phyloP scores from a whole-genome alignment of 1,284 basidiomycete species.

The Trametes hirsuta region DNA sequence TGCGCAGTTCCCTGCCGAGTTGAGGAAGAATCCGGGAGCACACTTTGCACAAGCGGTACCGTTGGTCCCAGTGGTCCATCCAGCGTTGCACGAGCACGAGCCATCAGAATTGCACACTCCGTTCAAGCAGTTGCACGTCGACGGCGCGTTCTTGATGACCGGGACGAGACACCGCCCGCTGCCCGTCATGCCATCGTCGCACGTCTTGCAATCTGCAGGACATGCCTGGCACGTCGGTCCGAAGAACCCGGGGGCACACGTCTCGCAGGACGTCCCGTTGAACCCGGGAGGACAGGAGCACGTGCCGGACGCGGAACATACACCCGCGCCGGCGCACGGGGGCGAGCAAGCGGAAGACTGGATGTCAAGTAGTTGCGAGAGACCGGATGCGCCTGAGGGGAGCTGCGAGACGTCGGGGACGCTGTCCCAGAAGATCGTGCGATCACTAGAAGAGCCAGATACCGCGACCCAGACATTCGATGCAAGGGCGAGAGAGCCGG shows the following conservation, averaged over 20 bases:
- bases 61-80: conserved; percentile 71
- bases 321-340: conserved; percentile 68
- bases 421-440: conserved; percentile 76
- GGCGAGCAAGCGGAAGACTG: conserved; percentile 74
- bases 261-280: conserved; percentile 75
- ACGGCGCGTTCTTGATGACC: conserved; percentile 52
- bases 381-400: conserved; percentile 44
- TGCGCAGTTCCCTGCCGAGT: conserved; percentile 70
- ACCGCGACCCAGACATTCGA: conserved; percentile 71
- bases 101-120: conserved; percentile 70
- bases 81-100: conserved; percentile 73
- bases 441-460: conserved; percentile 49
- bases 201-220: conserved; percentile 64
- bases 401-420: conserved; percentile 75
- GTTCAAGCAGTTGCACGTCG: conserved; percentile 78
- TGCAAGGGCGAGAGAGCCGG: conserved; percentile 62
- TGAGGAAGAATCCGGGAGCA: conserved; percentile 72
- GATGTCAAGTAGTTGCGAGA: conserved; percentile 62
- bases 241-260: conserved; percentile 72
- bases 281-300: conserved; percentile 77
- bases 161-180: conserved; percentile 67
- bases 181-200: conserved; percentile 78
- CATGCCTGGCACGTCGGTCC: conserved; percentile 71
- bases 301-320: conserved; percentile 68
- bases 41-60: conserved; percentile 77